Evolutionary conservation across 495 filamentous ascomycete genomes (phyloP), one percentile per base, ranked within the genome.

Genomic region (Daldinia caldariorum): DNA sequence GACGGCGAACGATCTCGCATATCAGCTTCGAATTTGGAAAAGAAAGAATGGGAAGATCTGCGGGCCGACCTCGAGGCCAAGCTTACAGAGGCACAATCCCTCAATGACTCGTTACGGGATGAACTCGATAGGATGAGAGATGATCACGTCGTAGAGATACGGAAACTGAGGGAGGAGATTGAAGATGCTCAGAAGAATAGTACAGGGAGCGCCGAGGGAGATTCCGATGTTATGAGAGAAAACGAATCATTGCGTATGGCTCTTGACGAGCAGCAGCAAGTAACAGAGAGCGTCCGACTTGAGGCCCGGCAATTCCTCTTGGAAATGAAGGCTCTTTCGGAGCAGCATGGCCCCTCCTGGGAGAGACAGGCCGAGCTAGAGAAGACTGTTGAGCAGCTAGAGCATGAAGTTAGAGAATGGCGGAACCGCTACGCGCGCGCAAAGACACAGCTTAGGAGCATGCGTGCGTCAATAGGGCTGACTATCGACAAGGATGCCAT

Each of bases 311-410:
- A 89, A 54, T 97, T 93, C 76, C 81, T 99, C 14, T 85, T 86
- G 65, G 94, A 99, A 78, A 98, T 98, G 96, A 90, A 91, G 69
- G 82, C 83, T 34, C 84, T 99, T 39, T 94, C 93, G 12, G 87
- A 92, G 60, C 89, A 92, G 59, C 94, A 89, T 69, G 87, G 88
- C 60, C 79, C 88, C n/a, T 88, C 91, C 12, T 89, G 90, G 82
- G 93, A 97, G 64, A 89, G 87, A 56, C 94, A 99, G 80, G 87
- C 94, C 45, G 85, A 87, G 49, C 82, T 98, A 64, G 86, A 89
- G 43, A 85, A 80, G 61, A 89, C 92, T 29, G 88, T 97, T 31
- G 83, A 90, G 35, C 81, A 83, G 39, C 85, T 98, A 6, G 92
- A 97, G 75, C 81, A 86, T 8, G 92, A 97, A 77, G 85, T 97